Evolutionary conservation across 768 basidiomycete species (phyloP), one percentile per base, ranked within the genome.

Genomic region (Collybia mongolica): DNA sequence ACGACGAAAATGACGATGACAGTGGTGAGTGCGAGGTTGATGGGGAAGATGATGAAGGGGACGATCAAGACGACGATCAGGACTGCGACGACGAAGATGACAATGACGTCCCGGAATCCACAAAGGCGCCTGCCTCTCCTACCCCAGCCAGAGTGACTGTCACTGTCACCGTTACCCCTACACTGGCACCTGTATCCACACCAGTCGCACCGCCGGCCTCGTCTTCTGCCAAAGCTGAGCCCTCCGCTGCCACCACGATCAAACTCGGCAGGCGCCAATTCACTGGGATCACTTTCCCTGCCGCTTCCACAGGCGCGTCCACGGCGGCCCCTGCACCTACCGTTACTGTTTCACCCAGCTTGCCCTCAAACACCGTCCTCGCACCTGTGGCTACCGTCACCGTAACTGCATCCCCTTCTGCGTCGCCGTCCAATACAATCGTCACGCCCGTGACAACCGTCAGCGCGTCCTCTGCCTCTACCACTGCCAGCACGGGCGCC

Each of bases 381-480:
- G 17, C 49, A 11, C 6, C 53, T 20, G 49, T 42, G 2, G 35
- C 61, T 22, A 52, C 46, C 35, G 36, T 44, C 23, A 42, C 58
- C 28, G 24, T 26, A 51, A 59, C 19, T 49, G 56, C 44, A 46
- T 42, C 9, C 48, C 44, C 39, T 9, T 23, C 28, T 20, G 9
- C 35, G 6, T 6, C 20, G 15, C 12, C 42, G 14, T 37, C 45
- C 18, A 7, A 28, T 15, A 23, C 48, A 1, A 18, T 23, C 5
- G 36, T 37, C 20, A 47, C 51, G 15, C 17, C 40, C 26, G 47
- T 22, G 44, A 44, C 51, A 18, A 22, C 48, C 22, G 22, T 60
- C 12, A 52, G 58, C 6, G 62, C 61, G 5, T 56, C 65, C 41
- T 65, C 66, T 11, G 55, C 47, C 4, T 39, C 57, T 41, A 44